Percentiles rank a stretch among this genome's conserved stretches.
These are phyloP conservation scores for Spatholobus suberectus DNA, from an alignment of 306 rosid species.

Conservation along the genomic window DNA sequence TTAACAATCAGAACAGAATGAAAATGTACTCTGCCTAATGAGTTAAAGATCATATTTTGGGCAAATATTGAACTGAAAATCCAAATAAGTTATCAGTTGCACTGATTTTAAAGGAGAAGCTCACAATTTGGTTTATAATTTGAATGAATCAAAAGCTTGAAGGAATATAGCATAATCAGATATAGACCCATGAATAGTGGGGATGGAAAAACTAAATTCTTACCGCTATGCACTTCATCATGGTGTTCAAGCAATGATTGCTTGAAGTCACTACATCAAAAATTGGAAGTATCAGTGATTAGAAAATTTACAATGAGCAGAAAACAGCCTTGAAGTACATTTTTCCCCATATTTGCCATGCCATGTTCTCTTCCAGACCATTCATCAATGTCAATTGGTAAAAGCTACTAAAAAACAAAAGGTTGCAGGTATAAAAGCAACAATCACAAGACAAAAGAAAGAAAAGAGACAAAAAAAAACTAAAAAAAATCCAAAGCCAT, in stretches of 20 bases:
- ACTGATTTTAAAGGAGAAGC: slow-evolving; percentile 2
- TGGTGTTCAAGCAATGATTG: slow-evolving; percentile 73
- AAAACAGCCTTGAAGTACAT: slow-evolving; percentile 29
- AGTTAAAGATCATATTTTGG: slow-evolving; percentile 8
- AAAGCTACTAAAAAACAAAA: not conserved
- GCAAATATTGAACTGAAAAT: not conserved
- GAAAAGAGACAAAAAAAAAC: not conserved
- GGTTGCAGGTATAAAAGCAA: not conserved
- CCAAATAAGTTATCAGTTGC: not conserved
- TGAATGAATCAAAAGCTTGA: not conserved
- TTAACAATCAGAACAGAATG: slow-evolving; percentile 17
- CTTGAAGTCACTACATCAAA: slow-evolving; percentile 81
- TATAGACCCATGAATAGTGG: not conserved
- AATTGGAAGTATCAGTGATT: slow-evolving; percentile 16
- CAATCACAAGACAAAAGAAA: slow-evolving; percentile 27
- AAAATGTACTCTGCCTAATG: not conserved
- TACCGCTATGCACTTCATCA: slow-evolving; percentile 97
- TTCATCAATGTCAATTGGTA: slow-evolving; percentile 17
- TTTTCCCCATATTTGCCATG: not conserved
- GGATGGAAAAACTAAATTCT: slow-evolving; percentile 46
- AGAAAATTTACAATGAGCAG: slow-evolving; percentile 24
- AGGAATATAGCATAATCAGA: not conserved
- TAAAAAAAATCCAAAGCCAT: no score
- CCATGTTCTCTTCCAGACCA: slow-evolving; percentile 13
- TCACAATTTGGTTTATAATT: slow-evolving; percentile 9